Percentiles rank a stretch among this genome's conserved stretches.
phyloP scores from a whole-genome alignment of 768 basidiomycete species.

The Infundibulicybe gibba region DNA sequence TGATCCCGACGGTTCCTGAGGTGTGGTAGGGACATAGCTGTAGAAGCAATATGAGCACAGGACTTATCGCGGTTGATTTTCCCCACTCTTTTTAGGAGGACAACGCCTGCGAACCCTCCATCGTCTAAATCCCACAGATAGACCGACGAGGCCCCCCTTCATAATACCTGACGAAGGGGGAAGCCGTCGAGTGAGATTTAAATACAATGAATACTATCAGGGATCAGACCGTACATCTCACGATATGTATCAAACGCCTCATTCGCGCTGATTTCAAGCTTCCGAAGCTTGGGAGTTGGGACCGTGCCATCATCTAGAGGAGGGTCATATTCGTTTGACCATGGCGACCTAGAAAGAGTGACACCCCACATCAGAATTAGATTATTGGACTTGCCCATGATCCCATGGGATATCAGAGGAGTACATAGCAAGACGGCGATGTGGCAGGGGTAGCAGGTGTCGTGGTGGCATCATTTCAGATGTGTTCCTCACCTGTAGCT shows the following conservation, averaged over 20 bases:
- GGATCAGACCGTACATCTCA: slow-evolving; percentile 65
- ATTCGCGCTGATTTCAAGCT: slow-evolving; percentile 90
- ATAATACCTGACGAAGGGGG: slow-evolving; percentile 66
- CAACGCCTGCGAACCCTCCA: slow-evolving; percentile 95
- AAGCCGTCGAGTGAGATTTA: neutral
- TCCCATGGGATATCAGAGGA: too few relatives aligned
- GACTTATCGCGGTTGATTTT: neutral
- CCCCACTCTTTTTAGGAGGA: slow-evolving; percentile 91
- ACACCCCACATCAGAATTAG: too few relatives aligned
- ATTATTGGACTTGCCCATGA: too few relatives aligned
- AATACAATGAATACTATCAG: neutral
- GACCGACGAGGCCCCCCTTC: slow-evolving; percentile 98
- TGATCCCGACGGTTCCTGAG: slow-evolving; percentile 71
- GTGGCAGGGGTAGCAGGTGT: too few relatives aligned
- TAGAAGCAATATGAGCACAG: neutral
- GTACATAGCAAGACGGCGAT: too few relatives aligned
- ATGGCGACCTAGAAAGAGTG: slow-evolving; percentile 74
- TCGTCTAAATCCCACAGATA: slow-evolving; percentile 99
- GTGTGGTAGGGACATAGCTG: slow-evolving; percentile 57
- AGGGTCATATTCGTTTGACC: slow-evolving; percentile 96
- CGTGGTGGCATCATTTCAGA: too few relatives aligned
- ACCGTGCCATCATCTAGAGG: slow-evolving; percentile 85
- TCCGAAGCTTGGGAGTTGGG: slow-evolving; percentile 81
- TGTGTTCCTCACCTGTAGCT: slow-evolving; percentile 78
- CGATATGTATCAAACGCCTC: slow-evolving; percentile 97